phyloP scores from a whole-genome alignment of 768 basidiomycete genomes.

The Lactarius deliciosus region DNA sequence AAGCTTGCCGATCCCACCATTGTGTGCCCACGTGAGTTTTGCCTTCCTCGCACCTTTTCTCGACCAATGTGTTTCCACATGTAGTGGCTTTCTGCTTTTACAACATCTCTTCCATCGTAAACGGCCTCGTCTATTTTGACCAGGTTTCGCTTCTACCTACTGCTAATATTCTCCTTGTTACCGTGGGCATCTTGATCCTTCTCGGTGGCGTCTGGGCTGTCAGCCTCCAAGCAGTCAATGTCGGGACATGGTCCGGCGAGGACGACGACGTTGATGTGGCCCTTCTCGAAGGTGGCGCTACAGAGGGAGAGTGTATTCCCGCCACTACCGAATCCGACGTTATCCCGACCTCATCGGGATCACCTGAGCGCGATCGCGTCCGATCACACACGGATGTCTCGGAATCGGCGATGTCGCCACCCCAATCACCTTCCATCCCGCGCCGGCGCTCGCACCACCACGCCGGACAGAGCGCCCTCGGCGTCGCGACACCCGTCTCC shows the following conservation, averaged over 20 bases:
- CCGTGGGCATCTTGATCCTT: conserved; percentile 71
- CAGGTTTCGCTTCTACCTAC: conserved; percentile 72
- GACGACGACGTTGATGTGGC: conserved; percentile 32
- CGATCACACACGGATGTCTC: conserved; percentile 4
- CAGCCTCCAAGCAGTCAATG: conserved; percentile 63
- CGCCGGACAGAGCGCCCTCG: conserved; percentile 18
- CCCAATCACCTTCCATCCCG: conserved; percentile 12
- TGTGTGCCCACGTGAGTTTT: conserved; percentile 73
- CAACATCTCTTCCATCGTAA: conserved; percentile 88
- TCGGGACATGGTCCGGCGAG: conserved; percentile 45
- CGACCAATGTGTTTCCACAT: conserved; percentile 21
- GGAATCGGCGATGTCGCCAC: conserved; percentile 8
- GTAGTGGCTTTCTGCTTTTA: conserved; percentile 92
- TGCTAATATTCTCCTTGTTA: conserved; percentile 71
- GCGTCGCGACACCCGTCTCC: conserved; percentile 18
- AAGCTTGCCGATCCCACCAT: conserved; percentile 81
- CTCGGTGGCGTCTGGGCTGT: conserved; percentile 90
- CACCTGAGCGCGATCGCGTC: conserved; percentile 16
- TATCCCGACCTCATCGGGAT: conserved; percentile 1
- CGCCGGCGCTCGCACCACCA: conserved; percentile 23
- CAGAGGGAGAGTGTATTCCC: conserved; percentile 6
- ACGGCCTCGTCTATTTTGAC: conserved; percentile 86
- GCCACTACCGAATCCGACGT: not conserved
- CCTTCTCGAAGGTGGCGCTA: conserved; percentile 9
- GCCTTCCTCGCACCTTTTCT: not conserved